A percentile compares a stretch with the other conserved stretches of the same genome.
Evolutionary conservation across 2,329 filamentous ascomycete species (phyloP).

Genomic region (Chalaropsis thielavioides): DNA sequence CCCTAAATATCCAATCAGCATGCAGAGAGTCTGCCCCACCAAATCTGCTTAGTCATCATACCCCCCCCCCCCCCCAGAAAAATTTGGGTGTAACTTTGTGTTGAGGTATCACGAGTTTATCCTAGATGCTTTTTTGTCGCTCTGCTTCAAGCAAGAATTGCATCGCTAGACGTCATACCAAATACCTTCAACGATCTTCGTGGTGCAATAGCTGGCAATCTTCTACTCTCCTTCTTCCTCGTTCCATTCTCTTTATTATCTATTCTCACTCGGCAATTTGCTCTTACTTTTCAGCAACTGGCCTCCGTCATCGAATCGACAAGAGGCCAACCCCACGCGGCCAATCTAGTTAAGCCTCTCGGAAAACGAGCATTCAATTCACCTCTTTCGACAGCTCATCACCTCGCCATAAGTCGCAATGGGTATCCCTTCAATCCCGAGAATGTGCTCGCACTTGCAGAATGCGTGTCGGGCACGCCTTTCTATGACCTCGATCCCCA

Average conservation of each 20-base stretch:
- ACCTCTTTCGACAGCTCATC: background rate
- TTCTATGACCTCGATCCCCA: slow-evolving; percentile 67
- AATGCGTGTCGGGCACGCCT: slow-evolving; percentile 77
- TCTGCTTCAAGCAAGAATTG: background rate
- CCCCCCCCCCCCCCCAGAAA: slow-evolving; percentile 8
- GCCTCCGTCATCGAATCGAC: background rate
- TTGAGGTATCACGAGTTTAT: slow-evolving; percentile 10
- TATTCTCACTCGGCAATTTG: background rate
- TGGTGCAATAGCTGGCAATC: background rate
- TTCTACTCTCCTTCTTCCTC: background rate
- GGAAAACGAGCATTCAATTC: background rate
- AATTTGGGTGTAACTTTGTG: slow-evolving; percentile 6
- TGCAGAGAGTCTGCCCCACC: background rate
- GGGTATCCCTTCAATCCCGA: slow-evolving; percentile 51
- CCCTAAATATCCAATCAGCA: slow-evolving; percentile 12
- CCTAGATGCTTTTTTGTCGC: background rate
- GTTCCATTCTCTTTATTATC: background rate
- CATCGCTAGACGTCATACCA: background rate
- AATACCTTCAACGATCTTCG: background rate
- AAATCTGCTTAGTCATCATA: background rate
- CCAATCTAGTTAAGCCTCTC: background rate
- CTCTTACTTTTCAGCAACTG: background rate
- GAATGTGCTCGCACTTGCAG: slow-evolving; percentile 82
- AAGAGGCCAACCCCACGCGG: background rate
- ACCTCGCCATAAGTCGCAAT: slow-evolving; percentile 9